These are phyloP conservation scores for Chrysoporthe cubensis DNA, from an alignment of 2,329 filamentous ascomycete genomes.

Conservation along the genomic window DNA sequence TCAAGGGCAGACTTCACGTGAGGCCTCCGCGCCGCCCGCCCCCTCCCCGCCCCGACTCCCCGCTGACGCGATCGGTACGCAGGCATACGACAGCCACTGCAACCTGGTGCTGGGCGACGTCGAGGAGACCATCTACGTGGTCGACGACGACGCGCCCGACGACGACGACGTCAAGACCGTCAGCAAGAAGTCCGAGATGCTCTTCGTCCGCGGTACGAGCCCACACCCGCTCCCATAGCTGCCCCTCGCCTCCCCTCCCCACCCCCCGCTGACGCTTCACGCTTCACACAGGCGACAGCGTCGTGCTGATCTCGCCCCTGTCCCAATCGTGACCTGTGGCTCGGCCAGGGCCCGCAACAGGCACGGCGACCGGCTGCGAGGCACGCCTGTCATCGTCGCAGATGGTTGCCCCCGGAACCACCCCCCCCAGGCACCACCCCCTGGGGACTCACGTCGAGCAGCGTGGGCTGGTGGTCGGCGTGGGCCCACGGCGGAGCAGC, in stretches of 20 bases:
- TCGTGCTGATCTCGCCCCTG: slow-evolving; percentile 37
- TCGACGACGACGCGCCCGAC: slow-evolving; percentile 85
- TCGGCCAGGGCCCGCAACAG: not conserved
- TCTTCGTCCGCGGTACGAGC: slow-evolving; percentile 78
- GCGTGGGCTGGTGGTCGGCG: not conserved
- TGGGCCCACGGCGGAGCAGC: not conserved
- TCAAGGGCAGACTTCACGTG: slow-evolving; percentile 94
- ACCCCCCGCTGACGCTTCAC: too few relatives aligned
- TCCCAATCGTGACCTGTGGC: slow-evolving; percentile 28
- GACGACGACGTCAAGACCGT: slow-evolving; percentile 84
- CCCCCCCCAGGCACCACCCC: too few relatives aligned
- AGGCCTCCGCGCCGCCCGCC: slow-evolving; percentile 24
- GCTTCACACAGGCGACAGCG: slow-evolving; percentile 35
- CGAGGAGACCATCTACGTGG: slow-evolving; percentile 93
- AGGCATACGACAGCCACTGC: slow-evolving; percentile 99
- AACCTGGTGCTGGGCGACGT: slow-evolving; percentile 96
- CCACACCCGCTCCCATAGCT: not conserved
- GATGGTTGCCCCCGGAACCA: not conserved
- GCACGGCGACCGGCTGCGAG: not conserved
- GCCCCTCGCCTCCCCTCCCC: not conserved
- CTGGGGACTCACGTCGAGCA: not conserved
- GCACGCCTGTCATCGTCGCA: not conserved
- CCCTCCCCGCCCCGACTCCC: not conserved
- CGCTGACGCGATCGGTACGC: slow-evolving; percentile 17
- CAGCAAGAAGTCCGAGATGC: slow-evolving; percentile 97